Percentiles rank a stretch among this genome's conserved stretches.
These are phyloP conservation scores for cucumber (Cucumis sativus) DNA, from an alignment of 306 rosid species.

Conservation along the genomic window DNA sequence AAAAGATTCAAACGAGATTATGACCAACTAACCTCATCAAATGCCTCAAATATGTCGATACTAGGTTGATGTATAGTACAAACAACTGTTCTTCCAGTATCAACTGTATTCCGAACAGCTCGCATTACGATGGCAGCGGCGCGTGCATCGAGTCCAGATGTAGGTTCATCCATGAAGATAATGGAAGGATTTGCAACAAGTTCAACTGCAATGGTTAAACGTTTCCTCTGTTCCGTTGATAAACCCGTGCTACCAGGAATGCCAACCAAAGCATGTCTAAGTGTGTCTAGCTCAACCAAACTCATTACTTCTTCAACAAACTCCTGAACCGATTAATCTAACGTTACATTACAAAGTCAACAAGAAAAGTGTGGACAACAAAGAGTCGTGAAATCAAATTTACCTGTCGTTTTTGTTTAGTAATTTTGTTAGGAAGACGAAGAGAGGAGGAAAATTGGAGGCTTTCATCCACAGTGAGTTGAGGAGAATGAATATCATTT, in stretches of 20 bases:
- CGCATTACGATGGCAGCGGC: constrained; percentile 93
- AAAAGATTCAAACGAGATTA: no score
- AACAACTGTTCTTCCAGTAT: constrained; percentile 88
- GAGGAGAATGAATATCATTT: constrained; percentile 92
- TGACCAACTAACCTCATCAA: constrained; percentile 44
- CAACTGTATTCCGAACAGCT: constrained; percentile 82
- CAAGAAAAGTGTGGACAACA: no score
- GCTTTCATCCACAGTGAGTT: constrained; percentile 77
- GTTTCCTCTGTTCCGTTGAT: constrained; percentile 83
- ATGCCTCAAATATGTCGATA: constrained; percentile 84
- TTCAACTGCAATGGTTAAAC: constrained; percentile 84
- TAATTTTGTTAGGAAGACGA: constrained; percentile 74
- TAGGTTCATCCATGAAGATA: constrained; percentile 90
- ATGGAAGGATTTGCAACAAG: constrained; percentile 96
- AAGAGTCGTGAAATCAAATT: no score
- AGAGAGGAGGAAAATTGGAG: constrained; percentile 72
- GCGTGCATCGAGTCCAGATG: constrained; percentile 89
- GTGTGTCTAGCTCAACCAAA: constrained; percentile 68
- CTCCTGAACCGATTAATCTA: constrained; percentile 33
- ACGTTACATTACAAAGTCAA: no score
- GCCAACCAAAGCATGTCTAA: constrained; percentile 70
- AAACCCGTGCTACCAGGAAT: constrained; percentile 75
- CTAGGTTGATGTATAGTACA: constrained; percentile 94
- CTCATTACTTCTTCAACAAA: constrained; percentile 79
- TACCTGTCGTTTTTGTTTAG: constrained; percentile 39